Percentiles rank a stretch among this genome's conserved stretches.
Evolutionary conservation across 2,329 filamentous ascomycete genomes (phyloP).

Genomic region (Aspergillus sp.): DNA sequence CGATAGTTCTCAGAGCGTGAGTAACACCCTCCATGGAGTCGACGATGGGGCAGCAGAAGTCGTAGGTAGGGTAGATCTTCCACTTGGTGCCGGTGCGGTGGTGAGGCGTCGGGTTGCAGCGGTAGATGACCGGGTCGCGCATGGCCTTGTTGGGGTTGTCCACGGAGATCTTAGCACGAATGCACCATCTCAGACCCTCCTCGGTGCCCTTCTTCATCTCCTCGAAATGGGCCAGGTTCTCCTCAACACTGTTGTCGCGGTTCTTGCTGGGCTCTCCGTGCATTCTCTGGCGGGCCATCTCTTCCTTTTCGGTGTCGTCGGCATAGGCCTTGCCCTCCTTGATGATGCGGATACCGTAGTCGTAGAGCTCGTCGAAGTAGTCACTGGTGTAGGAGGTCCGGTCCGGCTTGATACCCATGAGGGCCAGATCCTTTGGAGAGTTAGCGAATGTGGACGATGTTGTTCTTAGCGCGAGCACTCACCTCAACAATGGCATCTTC

Average conservation of each 20-base stretch:
- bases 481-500: constrained; percentile 83
- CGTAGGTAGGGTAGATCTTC: constrained; percentile 68
- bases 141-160: constrained; percentile 94
- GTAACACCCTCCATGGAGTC: constrained; percentile 64
- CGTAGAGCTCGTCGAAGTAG: constrained; percentile 90
- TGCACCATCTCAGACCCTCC: constrained; percentile 81
- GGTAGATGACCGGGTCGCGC: constrained; percentile 95
- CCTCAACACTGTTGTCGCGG: constrained; percentile 75
- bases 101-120: constrained; percentile 72
- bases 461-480: no score
- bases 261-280: constrained; percentile 78
- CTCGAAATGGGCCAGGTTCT: constrained; percentile 81
- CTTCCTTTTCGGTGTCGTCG: constrained; percentile 88
- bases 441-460: no score
- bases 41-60: constrained; percentile 64
- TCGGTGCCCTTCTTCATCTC: constrained; percentile 88
- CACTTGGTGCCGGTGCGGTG: constrained; percentile 63
- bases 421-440: constrained; percentile 62
- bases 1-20: constrained; percentile 64
- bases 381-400: constrained; percentile 86
- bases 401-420: constrained; percentile 91
- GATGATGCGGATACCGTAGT: constrained; percentile 80
- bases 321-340: constrained; percentile 86
- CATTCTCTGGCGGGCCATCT: constrained; percentile 81
- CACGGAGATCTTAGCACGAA: constrained; percentile 88